Evolutionary conservation across 768 basidiomycete genomes (phyloP).

Genomic region (Pulveroboletus sp.): DNA sequence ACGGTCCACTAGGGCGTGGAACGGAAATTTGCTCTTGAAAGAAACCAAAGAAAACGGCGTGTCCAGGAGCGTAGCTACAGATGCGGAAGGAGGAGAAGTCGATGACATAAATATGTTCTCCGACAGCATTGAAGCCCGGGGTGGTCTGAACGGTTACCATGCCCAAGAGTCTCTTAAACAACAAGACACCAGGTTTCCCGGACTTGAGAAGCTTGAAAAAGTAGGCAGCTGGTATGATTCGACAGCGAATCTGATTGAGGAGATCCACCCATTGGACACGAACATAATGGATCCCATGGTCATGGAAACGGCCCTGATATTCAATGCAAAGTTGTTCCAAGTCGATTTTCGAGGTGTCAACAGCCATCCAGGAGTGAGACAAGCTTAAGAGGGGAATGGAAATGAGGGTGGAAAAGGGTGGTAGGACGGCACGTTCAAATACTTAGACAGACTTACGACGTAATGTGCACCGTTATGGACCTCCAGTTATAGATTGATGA

Average conservation of each 20-base stretch:
- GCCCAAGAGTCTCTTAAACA: conserved; percentile 49
- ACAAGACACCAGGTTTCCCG: conserved; percentile 49
- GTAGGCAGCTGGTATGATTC: conserved; percentile 55
- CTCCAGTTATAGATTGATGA: too few relatives aligned
- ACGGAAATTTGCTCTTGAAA: conserved; percentile 58
- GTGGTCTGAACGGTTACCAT: conserved; percentile 45
- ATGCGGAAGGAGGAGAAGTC: conserved; percentile 53
- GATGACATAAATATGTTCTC: conserved; percentile 39
- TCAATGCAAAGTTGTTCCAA: not conserved
- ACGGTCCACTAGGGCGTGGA: conserved; percentile 26
- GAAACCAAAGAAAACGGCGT: conserved; percentile 64
- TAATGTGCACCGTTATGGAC: too few relatives aligned
- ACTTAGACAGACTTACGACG: too few relatives aligned
- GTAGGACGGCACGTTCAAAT: not conserved
- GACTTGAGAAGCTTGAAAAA: conserved; percentile 46
- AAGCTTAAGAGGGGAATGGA: too few relatives aligned
- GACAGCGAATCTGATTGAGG: conserved; percentile 55
- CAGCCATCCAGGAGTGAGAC: not conserved
- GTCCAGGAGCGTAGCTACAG: conserved; percentile 57
- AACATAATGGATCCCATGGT: conserved; percentile 37
- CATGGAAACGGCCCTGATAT: not conserved
- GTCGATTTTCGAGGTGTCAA: not conserved
- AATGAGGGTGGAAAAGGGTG: too few relatives aligned
- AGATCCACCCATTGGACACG: conserved; percentile 70
- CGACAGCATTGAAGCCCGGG: conserved; percentile 49